phyloP scores from a whole-genome alignment of 805 yeast genomes.

The Ascoidea rubescens region DNA sequence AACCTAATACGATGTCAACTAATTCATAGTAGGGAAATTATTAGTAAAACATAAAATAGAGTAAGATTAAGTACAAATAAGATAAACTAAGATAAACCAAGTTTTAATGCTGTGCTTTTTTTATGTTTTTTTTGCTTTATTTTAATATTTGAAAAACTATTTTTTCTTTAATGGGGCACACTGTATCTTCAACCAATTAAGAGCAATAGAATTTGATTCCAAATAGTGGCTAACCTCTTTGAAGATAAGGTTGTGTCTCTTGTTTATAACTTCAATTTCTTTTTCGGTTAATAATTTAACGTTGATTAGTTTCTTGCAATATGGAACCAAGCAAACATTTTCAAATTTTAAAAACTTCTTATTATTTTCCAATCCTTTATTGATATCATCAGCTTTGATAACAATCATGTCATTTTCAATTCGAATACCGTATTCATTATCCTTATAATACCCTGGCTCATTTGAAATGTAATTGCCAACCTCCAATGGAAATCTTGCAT shows the following conservation, averaged over 20 bases:
- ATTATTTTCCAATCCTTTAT: conserved; percentile 33
- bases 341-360: conserved; percentile 55
- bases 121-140: no score
- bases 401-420: conserved; percentile 72
- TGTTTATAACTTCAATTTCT: conserved; percentile 58
- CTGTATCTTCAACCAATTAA: conserved; percentile 61
- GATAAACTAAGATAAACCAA: no score
- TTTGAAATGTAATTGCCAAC: conserved; percentile 72
- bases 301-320: conserved; percentile 66
- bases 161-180: conserved; percentile 23
- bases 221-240: conserved; percentile 33
- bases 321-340: conserved; percentile 76
- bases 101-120: no score
- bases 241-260: conserved; percentile 48
- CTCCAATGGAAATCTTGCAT: conserved; percentile 35
- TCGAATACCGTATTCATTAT: conserved; percentile 81
- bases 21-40: no score
- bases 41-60: no score
- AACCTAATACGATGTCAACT: no score
- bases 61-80: no score
- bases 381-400: conserved; percentile 26
- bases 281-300: conserved; percentile 34
- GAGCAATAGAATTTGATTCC: conserved; percentile 44
- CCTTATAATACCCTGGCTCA: conserved; percentile 91
- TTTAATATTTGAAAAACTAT: no score